These are phyloP conservation scores for Solanum medicagineum DNA, from an alignment of 257 asterid genomes.

Conservation along the genomic window DNA sequence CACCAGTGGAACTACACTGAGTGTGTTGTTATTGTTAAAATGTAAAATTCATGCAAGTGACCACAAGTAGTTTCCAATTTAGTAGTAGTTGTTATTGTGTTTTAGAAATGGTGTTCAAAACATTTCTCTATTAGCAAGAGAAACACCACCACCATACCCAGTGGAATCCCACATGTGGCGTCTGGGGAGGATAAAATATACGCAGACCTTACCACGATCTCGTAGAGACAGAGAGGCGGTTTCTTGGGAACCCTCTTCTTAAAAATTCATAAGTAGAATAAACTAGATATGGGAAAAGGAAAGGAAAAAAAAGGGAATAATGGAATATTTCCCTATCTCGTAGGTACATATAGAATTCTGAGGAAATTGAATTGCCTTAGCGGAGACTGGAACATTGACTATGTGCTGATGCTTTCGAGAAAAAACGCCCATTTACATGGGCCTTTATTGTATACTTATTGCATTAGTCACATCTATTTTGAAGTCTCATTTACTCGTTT, in stretches of 20 bases:
- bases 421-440: background rate
- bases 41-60: background rate
- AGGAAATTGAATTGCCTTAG: background rate
- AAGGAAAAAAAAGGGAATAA: background rate
- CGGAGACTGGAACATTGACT: background rate
- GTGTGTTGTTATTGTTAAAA: background rate
- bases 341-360: background rate
- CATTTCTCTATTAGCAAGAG: background rate
- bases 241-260: too few species aligned
- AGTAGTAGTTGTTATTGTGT: background rate
- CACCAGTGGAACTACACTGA: background rate
- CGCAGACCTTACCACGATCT: too few species aligned
- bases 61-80: background rate
- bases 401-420: background rate
- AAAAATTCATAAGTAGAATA: too few species aligned
- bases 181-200: too few species aligned
- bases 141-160: too few species aligned
- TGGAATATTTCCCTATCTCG: background rate
- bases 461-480: background rate
- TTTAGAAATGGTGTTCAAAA: background rate
- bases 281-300: too few species aligned
- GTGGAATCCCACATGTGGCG: too few species aligned
- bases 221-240: too few species aligned
- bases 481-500: background rate
- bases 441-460: background rate